phyloP scores from a whole-genome alignment of 1,284 basidiomycete species.

The Malassezia brasiliensis region DNA sequence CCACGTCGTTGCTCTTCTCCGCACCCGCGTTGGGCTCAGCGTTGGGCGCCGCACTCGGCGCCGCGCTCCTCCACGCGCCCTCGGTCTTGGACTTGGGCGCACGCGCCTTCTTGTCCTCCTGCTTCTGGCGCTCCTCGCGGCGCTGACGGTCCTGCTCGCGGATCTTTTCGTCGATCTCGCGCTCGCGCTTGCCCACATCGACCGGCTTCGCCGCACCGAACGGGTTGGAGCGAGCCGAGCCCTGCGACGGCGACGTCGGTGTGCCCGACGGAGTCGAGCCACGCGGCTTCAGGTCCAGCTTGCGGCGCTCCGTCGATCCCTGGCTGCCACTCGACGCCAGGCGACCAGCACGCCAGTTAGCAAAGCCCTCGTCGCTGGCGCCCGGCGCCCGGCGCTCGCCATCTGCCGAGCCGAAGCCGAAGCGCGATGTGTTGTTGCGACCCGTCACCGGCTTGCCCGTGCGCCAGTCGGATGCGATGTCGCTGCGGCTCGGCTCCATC shows the following conservation, averaged over 20 bases:
- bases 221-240: conserved; percentile 55
- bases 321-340: conserved; percentile 21
- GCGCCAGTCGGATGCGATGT: conserved; percentile 41
- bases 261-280: conserved; percentile 55
- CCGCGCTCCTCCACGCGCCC: background rate
- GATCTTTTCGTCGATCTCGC: conserved; percentile 57
- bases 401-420: conserved; percentile 29
- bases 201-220: conserved; percentile 88
- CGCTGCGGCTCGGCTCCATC: conserved; percentile 35
- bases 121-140: conserved; percentile 30
- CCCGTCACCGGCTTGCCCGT: conserved; percentile 40
- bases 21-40: background rate
- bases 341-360: conserved; percentile 29
- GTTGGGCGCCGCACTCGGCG: too few relatives aligned
- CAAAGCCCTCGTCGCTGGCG: conserved; percentile 17
- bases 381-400: conserved; percentile 12
- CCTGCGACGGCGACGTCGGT: conserved; percentile 64
- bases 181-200: conserved; percentile 67
- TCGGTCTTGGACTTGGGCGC: background rate
- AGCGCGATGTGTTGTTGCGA: conserved; percentile 24
- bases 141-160: conserved; percentile 31
- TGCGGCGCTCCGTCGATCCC: conserved; percentile 35
- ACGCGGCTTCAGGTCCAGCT: conserved; percentile 44
- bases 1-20: background rate
- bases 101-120: conserved; percentile 28